Percentiles rank a stretch among this genome's conserved stretches.
phyloP scores from a whole-genome alignment of 805 yeast species.

The Kluyveromyces aestuarii region DNA sequence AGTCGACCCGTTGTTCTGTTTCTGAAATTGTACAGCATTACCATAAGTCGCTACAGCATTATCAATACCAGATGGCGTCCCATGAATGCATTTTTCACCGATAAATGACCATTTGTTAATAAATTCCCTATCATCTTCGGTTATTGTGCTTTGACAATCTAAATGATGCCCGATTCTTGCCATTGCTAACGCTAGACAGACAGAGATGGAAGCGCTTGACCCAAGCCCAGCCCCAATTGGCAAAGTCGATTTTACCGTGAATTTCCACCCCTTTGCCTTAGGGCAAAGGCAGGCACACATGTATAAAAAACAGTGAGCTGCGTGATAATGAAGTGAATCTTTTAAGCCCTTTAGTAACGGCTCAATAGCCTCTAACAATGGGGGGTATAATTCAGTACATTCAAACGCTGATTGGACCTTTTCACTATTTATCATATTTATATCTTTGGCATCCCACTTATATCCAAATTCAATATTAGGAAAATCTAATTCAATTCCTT shows the following conservation, averaged over 20 bases:
- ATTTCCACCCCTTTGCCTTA: conserved; percentile 41
- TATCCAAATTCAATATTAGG: conserved; percentile 70
- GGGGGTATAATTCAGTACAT: conserved; percentile 51
- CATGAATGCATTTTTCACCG: conserved; percentile 94
- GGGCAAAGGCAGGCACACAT: conserved; percentile 55
- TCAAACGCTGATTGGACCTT: conserved; percentile 19
- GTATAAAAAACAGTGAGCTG: conserved; percentile 80
- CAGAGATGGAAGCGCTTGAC: conserved; percentile 84
- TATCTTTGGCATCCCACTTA: conserved; percentile 41
- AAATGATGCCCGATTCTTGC: conserved; percentile 51
- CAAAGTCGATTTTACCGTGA: conserved; percentile 67
- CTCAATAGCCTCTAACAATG: conserved; percentile 42
- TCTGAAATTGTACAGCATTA: conserved; percentile 87
- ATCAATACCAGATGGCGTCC: conserved; percentile 94
- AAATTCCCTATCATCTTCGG: conserved; percentile 40
- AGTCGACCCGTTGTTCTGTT: conserved; percentile 31
- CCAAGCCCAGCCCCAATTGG: conserved; percentile 98
- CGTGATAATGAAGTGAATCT: conserved; percentile 56
- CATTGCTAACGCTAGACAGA: conserved; percentile 71
- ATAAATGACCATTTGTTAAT: conserved; percentile 83
- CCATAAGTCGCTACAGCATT: conserved; percentile 94
- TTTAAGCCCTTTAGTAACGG: conserved; percentile 36
- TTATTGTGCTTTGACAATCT: conserved; percentile 28
- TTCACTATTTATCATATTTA: conserved; percentile 7
- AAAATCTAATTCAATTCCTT: conserved; percentile 55